phyloP scores from a whole-genome alignment of 192 early-diverging fungal species.

The Gryganskiella cystojenkinii region DNA sequence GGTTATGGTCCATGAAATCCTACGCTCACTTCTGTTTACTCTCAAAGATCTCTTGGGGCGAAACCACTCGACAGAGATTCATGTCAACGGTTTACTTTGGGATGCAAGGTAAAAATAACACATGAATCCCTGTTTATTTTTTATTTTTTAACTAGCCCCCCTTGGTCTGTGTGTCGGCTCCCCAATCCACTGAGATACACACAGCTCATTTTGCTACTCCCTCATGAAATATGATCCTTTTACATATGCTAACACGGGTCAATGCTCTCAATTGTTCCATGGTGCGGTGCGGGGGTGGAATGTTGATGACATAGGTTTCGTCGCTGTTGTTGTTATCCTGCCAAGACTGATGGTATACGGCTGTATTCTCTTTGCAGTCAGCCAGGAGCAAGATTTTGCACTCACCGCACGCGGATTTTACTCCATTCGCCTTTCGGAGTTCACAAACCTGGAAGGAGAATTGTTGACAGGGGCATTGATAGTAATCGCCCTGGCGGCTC shows the following conservation, averaged over 20 bases:
- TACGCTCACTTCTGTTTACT: slow-evolving; percentile 44
- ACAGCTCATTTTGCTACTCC: not conserved
- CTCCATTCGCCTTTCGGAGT: not conserved
- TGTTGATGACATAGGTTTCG: slow-evolving; percentile 12
- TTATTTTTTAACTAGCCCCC: too few relatives aligned
- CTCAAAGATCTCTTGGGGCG: slow-evolving; percentile 31
- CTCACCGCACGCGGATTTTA: slow-evolving; percentile 8
- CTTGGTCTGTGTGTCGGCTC: too few relatives aligned
- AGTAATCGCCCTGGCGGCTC: slow-evolving; percentile 5
- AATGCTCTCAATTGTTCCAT: not conserved
- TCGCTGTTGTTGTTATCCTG: slow-evolving; percentile 6
- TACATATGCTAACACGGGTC: slow-evolving; percentile 18
- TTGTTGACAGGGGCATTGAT: not conserved
- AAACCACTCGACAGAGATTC: slow-evolving; percentile 16
- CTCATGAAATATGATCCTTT: not conserved
- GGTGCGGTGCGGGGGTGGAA: not conserved
- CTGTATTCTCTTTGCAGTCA: slow-evolving; percentile 19
- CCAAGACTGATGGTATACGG: slow-evolving; percentile 34
- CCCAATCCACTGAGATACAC: too few relatives aligned
- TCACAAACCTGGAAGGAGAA: not conserved
- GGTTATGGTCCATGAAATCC: slow-evolving; percentile 37
- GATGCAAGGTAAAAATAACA: slow-evolving; percentile 35
- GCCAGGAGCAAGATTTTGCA: slow-evolving; percentile 7
- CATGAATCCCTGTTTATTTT: too few relatives aligned
- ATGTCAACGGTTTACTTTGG: slow-evolving; percentile 39